Conservation (phyloP, 1,284 basidiomycete species). For the Stereum hirsutum region DNA sequence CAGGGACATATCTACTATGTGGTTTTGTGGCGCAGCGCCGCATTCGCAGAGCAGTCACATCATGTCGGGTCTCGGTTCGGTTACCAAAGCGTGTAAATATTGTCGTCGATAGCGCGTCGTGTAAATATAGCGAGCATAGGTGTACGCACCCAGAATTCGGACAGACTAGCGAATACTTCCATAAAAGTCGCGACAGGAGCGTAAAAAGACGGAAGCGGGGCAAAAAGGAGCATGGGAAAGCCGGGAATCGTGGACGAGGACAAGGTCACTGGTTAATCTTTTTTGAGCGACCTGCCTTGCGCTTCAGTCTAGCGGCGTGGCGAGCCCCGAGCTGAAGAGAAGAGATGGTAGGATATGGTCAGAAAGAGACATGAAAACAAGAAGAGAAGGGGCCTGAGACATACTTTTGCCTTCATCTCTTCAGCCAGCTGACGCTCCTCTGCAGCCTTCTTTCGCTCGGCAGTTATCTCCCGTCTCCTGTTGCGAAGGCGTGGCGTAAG, state of each 20-base stretch:
- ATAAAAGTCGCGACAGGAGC: neutral
- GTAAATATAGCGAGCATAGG: no score
- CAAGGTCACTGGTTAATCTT: slow-evolving; percentile 58
- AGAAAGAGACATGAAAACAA: neutral
- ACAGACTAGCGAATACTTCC: slow-evolving; percentile 2
- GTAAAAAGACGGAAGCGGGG: neutral
- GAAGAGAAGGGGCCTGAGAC: slow-evolving; percentile 10
- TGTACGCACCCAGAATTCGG: no score
- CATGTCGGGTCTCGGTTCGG: no score
- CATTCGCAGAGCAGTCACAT: no score
- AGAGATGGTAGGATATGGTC: slow-evolving; percentile 7
- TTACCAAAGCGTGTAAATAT: no score
- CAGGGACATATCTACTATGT: no score
- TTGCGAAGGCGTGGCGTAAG: slow-evolving; percentile 3
- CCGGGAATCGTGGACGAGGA: neutral
- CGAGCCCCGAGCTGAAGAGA: slow-evolving; percentile 66
- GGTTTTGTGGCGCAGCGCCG: no score
- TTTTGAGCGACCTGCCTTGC: slow-evolving; percentile 65
- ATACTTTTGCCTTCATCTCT: slow-evolving; percentile 63
- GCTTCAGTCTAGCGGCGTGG: slow-evolving; percentile 61
- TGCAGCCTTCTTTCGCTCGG: slow-evolving; percentile 58
- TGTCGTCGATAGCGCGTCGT: no score
- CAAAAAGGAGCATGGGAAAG: no score
- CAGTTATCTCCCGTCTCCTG: slow-evolving; percentile 59
- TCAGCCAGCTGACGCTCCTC: slow-evolving; percentile 65